Percentiles rank a stretch among this genome's conserved stretches.
phyloP scores from a whole-genome alignment of 345 rosid species.

The Acer saccharum region DNA sequence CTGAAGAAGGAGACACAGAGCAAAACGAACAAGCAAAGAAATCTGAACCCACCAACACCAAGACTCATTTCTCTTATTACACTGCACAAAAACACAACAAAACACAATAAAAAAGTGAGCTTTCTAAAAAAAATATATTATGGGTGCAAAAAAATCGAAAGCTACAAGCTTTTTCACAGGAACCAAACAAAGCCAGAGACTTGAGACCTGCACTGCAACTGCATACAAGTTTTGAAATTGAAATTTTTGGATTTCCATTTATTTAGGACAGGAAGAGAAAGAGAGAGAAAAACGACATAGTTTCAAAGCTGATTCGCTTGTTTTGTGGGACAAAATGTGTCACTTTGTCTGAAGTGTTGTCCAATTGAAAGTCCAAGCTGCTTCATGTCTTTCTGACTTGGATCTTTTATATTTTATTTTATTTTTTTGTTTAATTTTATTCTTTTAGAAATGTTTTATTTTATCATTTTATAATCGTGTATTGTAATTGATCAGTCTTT shows the following conservation, averaged over 20 bases:
- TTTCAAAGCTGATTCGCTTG: not conserved
- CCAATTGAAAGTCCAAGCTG: not conserved
- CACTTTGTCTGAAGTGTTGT: not conserved
- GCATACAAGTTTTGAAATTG: not conserved
- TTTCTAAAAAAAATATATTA: not conserved
- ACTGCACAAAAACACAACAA: not conserved
- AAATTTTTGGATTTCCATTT: not conserved
- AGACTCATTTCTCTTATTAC: not conserved
- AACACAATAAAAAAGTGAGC: not conserved
- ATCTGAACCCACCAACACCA: conserved; percentile 6
- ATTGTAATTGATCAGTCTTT: too few relatives aligned
- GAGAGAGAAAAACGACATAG: not conserved
- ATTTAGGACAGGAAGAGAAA: not conserved
- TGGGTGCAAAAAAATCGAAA: not conserved
- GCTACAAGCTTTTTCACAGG: not conserved
- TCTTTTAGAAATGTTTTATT: too few relatives aligned
- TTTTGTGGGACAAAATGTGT: not conserved
- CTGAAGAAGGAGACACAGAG: not conserved
- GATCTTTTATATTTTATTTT: too few relatives aligned
- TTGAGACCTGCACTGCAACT: not conserved
- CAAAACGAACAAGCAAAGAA: not conserved
- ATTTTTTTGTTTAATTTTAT: too few relatives aligned
- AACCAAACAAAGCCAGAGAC: conserved; percentile 5
- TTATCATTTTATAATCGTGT: too few relatives aligned
- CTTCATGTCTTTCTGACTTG: too few relatives aligned